Percentiles rank a stretch among this genome's conserved stretches.
Evolutionary conservation across 2,329 filamentous ascomycete genomes (phyloP).

Genomic region (Beauveria pseudobassiana): DNA sequence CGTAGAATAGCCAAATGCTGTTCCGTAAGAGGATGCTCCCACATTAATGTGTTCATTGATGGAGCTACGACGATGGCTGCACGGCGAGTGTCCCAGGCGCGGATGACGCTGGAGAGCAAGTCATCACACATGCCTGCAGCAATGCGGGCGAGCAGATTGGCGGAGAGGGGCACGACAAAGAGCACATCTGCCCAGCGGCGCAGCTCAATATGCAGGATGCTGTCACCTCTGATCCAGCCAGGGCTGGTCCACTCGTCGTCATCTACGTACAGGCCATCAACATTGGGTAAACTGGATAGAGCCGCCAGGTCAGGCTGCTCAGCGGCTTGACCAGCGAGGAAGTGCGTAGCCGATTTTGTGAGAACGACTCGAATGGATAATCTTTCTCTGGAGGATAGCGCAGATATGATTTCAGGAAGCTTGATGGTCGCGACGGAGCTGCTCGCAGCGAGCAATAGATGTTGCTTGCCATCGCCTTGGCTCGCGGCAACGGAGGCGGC

Average conservation of each 20-base stretch:
- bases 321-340: slow-evolving; percentile 64
- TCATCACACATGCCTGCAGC: slow-evolving; percentile 70
- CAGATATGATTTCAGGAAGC: slow-evolving; percentile 55
- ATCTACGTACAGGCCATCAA: slow-evolving; percentile 76
- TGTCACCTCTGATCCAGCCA: slow-evolving; percentile 70
- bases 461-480: slow-evolving; percentile 31
- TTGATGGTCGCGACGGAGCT: slow-evolving; percentile 83
- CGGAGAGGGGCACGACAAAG: slow-evolving; percentile 72
- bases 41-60: slow-evolving; percentile 90
- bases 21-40: slow-evolving; percentile 72
- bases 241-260: slow-evolving; percentile 69
- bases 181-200: slow-evolving; percentile 71
- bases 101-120: slow-evolving; percentile 63
- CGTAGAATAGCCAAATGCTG: slow-evolving; percentile 63
- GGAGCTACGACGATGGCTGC: slow-evolving; percentile 66
- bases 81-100: slow-evolving; percentile 81
- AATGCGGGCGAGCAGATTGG: slow-evolving; percentile 83
- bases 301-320: slow-evolving; percentile 67
- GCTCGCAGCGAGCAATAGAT: slow-evolving; percentile 33
- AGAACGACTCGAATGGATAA: slow-evolving; percentile 82
- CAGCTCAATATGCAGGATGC: slow-evolving; percentile 86
- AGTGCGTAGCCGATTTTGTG: slow-evolving; percentile 64
- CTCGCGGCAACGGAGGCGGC: slow-evolving; percentile 26
- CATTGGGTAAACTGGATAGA: slow-evolving; percentile 55
- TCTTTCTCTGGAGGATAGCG: slow-evolving; percentile 42